These are phyloP conservation scores for Candida manassasensis DNA, from an alignment of 805 yeast genomes.

Conservation along the genomic window DNA sequence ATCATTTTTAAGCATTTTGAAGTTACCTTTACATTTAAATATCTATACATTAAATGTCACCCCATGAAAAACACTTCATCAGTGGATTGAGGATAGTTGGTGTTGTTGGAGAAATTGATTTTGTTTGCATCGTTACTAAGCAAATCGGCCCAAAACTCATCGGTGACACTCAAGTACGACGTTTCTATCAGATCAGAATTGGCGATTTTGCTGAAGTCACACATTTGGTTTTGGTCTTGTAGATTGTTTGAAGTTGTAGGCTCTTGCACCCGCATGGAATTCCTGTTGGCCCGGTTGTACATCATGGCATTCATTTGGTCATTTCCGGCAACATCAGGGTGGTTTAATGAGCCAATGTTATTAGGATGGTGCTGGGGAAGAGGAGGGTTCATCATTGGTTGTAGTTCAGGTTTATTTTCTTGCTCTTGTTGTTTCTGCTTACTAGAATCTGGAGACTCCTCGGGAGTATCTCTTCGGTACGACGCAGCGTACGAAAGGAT, in stretches of 20 bases:
- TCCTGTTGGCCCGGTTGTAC: neutral
- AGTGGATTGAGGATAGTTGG: conserved; percentile 8
- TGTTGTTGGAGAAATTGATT: conserved; percentile 28
- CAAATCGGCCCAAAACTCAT: conserved; percentile 68
- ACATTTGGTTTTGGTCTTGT: neutral
- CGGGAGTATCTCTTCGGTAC: conserved; percentile 18
- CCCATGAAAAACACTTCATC: conserved; percentile 23
- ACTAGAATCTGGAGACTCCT: neutral
- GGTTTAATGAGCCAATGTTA: neutral
- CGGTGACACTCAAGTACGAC: conserved; percentile 54
- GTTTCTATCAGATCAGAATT: conserved; percentile 30
- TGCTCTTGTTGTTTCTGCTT: too few species aligned
- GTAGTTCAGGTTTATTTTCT: neutral
- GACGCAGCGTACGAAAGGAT: conserved; percentile 39
- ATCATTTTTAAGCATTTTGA: too few species aligned
- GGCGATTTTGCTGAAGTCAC: neutral
- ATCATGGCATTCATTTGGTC: neutral
- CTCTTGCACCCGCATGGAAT: neutral
- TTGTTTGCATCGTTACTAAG: conserved; percentile 32
- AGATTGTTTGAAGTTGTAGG: neutral
- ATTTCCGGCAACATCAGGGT: neutral
- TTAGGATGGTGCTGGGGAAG: neutral
- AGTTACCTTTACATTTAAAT: too few species aligned
- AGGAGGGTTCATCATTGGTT: neutral
- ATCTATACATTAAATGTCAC: too few species aligned